Base-by-base conservation (phyloP, 148 eudicot genomes). In the Diospyros lotus region DNA sequence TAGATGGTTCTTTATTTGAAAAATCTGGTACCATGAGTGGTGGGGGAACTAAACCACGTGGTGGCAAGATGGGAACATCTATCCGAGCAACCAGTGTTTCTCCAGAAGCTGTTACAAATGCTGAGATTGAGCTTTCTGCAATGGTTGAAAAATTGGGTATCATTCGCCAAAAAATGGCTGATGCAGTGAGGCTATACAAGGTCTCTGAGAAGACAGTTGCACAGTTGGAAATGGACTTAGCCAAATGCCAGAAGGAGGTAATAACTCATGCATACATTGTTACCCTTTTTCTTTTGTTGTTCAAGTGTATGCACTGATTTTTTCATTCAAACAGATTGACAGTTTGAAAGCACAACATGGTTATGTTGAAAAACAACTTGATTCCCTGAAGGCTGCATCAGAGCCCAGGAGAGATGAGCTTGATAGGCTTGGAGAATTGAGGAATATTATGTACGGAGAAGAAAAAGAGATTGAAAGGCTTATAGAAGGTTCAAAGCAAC, bases 1-100 rank as follows among this genome's bases (percentile, higher is more conserved):
- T 89, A 62, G 98, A 96, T 73, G 99, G 99, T 63, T 86, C 94
- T 73, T 84, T 96, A 64, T 90, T 93, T 59, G 99, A 96, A 80
- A 93, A 85, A 79, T 93, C 98, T 64, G 99, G 99, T 18, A 96
- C 99, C 12, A 96, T 96, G 98, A 89, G 89, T 81, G 99, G 99
- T 71, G 99, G 99, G 40, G 99, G 99, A 40, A 74, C 76, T 78
- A 91, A 88, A 78, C 99, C 99, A 68, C 94, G 99, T 17, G 99
- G 99, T 67, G 99, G 99, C 68, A 96, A 89, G 80, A 96, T 96
- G 97, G 98, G 97, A 52, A 87, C 93, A 44, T 88, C 97, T 51
- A 87, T 96, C 76, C 93, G 93, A 71, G 94, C 90, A 46, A 82
- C 88, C 50, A 88, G 92, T 81, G 92, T 96, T 75, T 93, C 99